Evolutionary conservation across 148 eudicot species (phyloP).

Genomic region (Simmondsia chinensis): DNA sequence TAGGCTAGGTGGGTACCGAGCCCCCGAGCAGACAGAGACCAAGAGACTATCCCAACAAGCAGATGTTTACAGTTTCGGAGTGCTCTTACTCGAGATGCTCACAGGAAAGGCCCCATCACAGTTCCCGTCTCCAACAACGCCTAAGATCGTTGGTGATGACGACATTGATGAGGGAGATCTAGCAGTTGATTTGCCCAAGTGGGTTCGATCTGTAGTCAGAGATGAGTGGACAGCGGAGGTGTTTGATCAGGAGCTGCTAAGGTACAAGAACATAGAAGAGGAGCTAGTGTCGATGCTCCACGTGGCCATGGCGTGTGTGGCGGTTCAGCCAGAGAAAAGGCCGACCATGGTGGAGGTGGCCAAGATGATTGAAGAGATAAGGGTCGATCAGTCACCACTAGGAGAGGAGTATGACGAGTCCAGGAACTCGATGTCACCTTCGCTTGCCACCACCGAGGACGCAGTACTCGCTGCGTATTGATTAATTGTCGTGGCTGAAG

Average conservation of each 20-base stretch:
- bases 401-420: conserved; percentile 95
- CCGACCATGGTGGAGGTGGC: conserved; percentile 71
- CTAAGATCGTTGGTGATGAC: conserved; percentile 19
- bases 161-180: conserved; percentile 7
- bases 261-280: conserved; percentile 96
- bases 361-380: conserved; percentile 81
- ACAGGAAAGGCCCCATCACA: conserved; percentile 65
- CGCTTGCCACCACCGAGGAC: conserved; percentile 72
- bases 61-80: conserved; percentile 88
- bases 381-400: conserved; percentile 83
- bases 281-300: conserved; percentile 85
- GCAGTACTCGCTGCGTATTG: conserved; percentile 25
- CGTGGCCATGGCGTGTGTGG: conserved; percentile 87
- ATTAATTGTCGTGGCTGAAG: conserved; percentile 7
- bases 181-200: conserved; percentile 55
- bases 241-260: conserved; percentile 72
- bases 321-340: conserved; percentile 66
- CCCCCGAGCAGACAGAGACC: conserved; percentile 62
- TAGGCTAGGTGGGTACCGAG: conserved; percentile 71
- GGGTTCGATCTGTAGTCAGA: conserved; percentile 80
- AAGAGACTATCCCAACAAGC: conserved; percentile 74
- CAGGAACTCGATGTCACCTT: conserved; percentile 68
- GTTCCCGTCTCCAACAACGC: conserved; percentile 36
- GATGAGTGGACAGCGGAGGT: conserved; percentile 98
- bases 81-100: conserved; percentile 61